Percentiles rank a stretch among this genome's conserved stretches.
phyloP scores from a whole-genome alignment of 2,329 filamentous ascomycete species.

The Davidsoniella virescens region DNA sequence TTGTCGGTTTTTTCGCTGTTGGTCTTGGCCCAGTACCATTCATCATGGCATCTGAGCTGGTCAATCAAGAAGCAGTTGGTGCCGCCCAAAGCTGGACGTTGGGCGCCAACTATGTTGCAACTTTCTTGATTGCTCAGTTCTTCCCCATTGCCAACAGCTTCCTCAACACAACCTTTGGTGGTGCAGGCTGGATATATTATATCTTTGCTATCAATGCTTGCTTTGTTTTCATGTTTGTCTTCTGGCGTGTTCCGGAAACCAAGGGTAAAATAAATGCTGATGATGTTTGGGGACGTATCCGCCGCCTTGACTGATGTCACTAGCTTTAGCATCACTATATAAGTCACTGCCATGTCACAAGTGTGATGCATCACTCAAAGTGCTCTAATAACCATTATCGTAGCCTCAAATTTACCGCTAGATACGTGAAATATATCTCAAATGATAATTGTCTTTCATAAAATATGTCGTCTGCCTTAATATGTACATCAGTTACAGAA shows the following conservation, averaged over 20 bases:
- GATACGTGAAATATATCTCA: too few species aligned
- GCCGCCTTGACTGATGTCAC: constrained; percentile 30
- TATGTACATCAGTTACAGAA: too few species aligned
- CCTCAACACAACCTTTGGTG: constrained; percentile 46
- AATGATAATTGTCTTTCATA: too few species aligned
- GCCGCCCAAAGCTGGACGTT: constrained; percentile 81
- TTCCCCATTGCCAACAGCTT: constrained; percentile 74
- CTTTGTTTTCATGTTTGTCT: constrained; percentile 55
- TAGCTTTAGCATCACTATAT: too few species aligned
- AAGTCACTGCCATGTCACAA: too few species aligned
- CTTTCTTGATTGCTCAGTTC: constrained; percentile 85
- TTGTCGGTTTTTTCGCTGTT: constrained; percentile 79
- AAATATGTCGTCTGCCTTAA: too few species aligned
- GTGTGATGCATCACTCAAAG: too few species aligned
- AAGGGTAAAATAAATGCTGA: constrained; percentile 69
- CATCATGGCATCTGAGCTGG: constrained; percentile 80
- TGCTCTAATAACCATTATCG: too few species aligned
- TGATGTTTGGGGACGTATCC: constrained; percentile 72
- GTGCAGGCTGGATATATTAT: constrained; percentile 74
- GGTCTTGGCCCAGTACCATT: constrained; percentile 90
- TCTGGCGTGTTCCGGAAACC: constrained; percentile 67
- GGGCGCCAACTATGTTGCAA: constrained; percentile 76
- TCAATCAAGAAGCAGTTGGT: constrained; percentile 77
- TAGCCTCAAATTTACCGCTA: too few species aligned
- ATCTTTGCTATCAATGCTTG: constrained; percentile 67